Evolutionary conservation across 2,329 filamentous ascomycete genomes (phyloP).

Genomic region (Ceratocystis harringtonii): DNA sequence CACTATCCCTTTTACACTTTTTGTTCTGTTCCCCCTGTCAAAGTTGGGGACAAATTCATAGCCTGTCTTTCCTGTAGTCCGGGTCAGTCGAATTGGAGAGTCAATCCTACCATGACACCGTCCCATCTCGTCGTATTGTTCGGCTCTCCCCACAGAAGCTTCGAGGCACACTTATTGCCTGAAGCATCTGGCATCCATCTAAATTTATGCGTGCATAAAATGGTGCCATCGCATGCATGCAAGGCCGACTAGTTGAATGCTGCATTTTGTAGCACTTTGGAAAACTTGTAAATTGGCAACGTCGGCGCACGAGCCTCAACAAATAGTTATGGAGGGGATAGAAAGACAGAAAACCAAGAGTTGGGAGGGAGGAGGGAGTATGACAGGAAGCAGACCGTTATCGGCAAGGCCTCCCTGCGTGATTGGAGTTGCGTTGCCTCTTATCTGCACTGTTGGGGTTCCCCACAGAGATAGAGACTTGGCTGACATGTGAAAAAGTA

Average conservation of each 20-base stretch:
- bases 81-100: background rate
- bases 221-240: background rate
- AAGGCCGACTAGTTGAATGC: background rate
- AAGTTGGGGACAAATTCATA: background rate
- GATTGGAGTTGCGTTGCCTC: background rate
- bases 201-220: background rate
- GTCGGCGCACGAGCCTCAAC: background rate
- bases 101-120: background rate
- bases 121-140: background rate
- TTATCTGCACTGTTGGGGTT: background rate
- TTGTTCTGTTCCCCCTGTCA: background rate
- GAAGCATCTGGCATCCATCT: background rate
- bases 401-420: background rate
- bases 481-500: background rate
- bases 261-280: background rate
- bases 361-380: background rate
- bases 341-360: background rate
- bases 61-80: background rate
- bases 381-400: background rate
- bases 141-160: background rate
- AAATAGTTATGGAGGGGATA: too few relatives aligned
- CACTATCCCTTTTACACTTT: background rate
- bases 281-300: background rate
- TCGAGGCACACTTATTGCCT: background rate
- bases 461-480: background rate